These are phyloP conservation scores for Suhomyces pyralidae DNA, from an alignment of 805 yeast genomes.

Conservation along the genomic window DNA sequence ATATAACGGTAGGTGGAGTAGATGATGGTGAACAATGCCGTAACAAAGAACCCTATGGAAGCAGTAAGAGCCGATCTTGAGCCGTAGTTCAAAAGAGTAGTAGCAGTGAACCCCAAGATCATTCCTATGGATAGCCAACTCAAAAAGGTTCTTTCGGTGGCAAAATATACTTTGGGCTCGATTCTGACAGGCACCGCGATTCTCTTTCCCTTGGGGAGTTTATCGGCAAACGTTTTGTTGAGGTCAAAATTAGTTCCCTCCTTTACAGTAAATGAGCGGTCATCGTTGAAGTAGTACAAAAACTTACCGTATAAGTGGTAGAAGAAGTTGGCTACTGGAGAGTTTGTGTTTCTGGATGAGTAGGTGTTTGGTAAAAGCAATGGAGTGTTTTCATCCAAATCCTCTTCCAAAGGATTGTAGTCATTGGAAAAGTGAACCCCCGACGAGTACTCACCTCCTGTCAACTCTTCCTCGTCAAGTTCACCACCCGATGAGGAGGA, in stretches of 20 bases:
- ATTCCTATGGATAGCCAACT: slow-evolving; percentile 92
- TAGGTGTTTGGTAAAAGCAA: slow-evolving; percentile 40
- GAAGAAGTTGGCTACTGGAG: slow-evolving; percentile 34
- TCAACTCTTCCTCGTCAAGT: slow-evolving; percentile 68
- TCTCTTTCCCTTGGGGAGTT: slow-evolving; percentile 83
- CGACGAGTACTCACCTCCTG: slow-evolving; percentile 34
- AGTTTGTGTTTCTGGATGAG: slow-evolving; percentile 21
- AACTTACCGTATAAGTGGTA: slow-evolving; percentile 32
- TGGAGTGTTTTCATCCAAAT: slow-evolving; percentile 47
- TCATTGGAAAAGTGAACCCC: slow-evolving; percentile 45
- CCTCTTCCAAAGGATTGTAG: slow-evolving; percentile 46
- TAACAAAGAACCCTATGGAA: slow-evolving; percentile 78
- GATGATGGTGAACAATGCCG: slow-evolving; percentile 68
- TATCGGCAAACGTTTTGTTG: slow-evolving; percentile 45
- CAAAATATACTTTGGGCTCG: slow-evolving; percentile 98
- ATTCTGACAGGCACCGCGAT: slow-evolving; percentile 93
- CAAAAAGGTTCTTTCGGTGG: slow-evolving; percentile 91
- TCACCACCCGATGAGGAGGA: slow-evolving; percentile 51
- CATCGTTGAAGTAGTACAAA: slow-evolving; percentile 42
- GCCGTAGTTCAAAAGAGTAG: slow-evolving; percentile 83
- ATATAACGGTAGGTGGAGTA: slow-evolving; percentile 75
- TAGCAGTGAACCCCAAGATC: slow-evolving; percentile 84
- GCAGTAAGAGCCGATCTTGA: slow-evolving; percentile 71
- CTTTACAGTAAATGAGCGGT: slow-evolving; percentile 44
- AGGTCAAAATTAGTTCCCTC: slow-evolving; percentile 45